Percentiles rank a stretch among this genome's conserved stretches.
phyloP scores from a whole-genome alignment of 192 early-diverging fungal genomes.

The Chytriomyces confervae region DNA sequence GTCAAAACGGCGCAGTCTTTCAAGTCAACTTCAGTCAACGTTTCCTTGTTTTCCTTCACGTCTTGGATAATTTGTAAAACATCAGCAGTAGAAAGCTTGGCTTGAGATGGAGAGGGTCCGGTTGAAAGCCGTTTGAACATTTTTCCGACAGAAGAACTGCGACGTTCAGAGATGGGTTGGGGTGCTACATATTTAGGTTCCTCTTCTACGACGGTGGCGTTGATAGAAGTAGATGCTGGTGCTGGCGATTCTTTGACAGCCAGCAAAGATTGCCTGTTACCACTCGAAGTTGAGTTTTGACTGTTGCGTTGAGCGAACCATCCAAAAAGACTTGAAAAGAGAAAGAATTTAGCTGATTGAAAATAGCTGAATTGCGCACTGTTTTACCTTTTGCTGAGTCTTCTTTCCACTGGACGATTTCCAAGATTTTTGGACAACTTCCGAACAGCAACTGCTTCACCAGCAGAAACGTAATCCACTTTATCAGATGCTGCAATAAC shows the following conservation, averaged over 20 bases:
- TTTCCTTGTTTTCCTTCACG: slow-evolving; percentile 6
- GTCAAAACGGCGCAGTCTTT: slow-evolving; percentile 36
- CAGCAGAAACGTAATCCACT: background rate
- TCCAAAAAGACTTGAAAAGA: background rate
- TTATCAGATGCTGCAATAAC: background rate
- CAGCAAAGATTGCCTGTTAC: background rate
- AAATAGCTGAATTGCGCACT: too few relatives aligned
- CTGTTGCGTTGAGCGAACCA: background rate
- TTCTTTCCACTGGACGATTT: background rate
- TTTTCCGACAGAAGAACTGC: slow-evolving; percentile 14
- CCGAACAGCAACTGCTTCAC: background rate
- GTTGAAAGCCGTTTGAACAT: background rate
- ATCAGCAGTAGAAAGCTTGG: background rate
- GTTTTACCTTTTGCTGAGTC: slow-evolving; percentile 1
- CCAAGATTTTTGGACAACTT: background rate
- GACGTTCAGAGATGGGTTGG: slow-evolving; percentile 22
- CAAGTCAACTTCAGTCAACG: slow-evolving; percentile 20
- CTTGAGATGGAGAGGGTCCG: background rate
- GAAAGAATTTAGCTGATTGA: background rate
- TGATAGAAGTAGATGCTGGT: background rate
- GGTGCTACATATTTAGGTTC: slow-evolving; percentile 5
- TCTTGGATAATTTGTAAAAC: background rate
- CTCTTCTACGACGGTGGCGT: background rate
- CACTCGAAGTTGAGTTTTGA: background rate
- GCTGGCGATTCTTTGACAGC: background rate